phyloP scores from a whole-genome alignment of 805 yeast genomes.

The Pichia eremophila region DNA sequence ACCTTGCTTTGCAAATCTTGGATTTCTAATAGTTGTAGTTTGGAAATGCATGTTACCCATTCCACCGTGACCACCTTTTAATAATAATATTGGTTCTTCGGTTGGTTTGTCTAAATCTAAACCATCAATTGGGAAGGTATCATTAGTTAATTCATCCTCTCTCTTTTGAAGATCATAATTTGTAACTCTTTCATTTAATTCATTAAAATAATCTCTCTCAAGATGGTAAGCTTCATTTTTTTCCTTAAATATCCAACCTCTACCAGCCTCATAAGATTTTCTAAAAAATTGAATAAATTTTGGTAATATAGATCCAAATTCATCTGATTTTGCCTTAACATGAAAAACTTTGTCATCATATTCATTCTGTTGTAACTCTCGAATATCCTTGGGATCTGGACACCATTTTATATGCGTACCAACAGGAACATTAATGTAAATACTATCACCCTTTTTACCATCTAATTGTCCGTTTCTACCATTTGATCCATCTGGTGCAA shows the following conservation, averaged over 20 bases:
- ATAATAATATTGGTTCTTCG: conserved; percentile 54
- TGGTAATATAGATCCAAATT: conserved; percentile 22
- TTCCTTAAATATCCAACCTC: conserved; percentile 86
- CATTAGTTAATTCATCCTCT: conserved; percentile 49
- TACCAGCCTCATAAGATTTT: conserved; percentile 53
- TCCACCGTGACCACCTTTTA: conserved; percentile 90
- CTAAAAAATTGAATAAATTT: conserved; percentile 52
- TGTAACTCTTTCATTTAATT: conserved; percentile 53
- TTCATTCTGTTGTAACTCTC: conserved; percentile 12
- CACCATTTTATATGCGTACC: conserved; percentile 87
- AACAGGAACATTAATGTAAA: conserved; percentile 78
- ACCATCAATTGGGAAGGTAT: conserved; percentile 75
- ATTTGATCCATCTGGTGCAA: conserved; percentile 59
- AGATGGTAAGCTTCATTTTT: conserved; percentile 62
- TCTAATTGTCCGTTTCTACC: conserved; percentile 76
- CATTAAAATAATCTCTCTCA: conserved; percentile 55
- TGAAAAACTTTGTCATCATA: conserved; percentile 18
- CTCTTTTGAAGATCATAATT: conserved; percentile 53
- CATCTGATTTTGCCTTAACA: conserved; percentile 19
- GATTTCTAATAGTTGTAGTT: conserved; percentile 76
- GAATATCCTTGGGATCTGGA: conserved; percentile 52
- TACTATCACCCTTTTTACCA: conserved; percentile 77
- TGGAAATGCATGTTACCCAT: conserved; percentile 94
- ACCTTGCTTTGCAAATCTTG: conserved; percentile 79
- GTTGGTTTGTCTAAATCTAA: conserved; percentile 59